Base-by-base conservation (phyloP, 2,329 filamentous ascomycete genomes). In the Endocalyx cinctus region DNA sequence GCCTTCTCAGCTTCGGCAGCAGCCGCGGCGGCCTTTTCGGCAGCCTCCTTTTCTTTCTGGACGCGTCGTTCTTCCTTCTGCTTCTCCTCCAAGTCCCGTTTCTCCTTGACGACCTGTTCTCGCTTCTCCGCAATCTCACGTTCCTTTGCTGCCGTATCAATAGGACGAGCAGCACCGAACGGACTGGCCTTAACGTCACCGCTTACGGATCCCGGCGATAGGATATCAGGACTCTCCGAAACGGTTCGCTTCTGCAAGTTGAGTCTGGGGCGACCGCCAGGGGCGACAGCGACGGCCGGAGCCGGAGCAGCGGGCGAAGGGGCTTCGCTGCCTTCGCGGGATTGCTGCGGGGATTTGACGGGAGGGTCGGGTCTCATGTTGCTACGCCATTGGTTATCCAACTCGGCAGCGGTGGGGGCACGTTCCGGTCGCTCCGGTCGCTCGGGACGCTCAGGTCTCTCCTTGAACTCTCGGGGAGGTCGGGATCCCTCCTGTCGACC, bases 201-300 rank as follows among this genome's bases (percentile, higher is more conserved):
- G 13, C 67, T 50, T n/a, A 62, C 55, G 35, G 69, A 55, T 10
- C 79, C 69, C 16, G 79, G 58, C 4, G 74, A 66, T 20, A 65
- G 45, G 8, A 64, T 53, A 41, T 76, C 74, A 4, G 68, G 55
- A 4, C 69, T 72, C 51, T 94, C 89, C 1, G 89, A 82, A 10
- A 96, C 86, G 4, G 89, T 96, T 48, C 92, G 80, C 75, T 97
- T 97, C 45, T 81, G 68, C 17, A 98, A 77, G 60, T 97, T 92
- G 53, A 98, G 66, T 55, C 77, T 87, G 19, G 92, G 92, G 38
- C 92, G 82, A 34, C 69, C 65, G 35, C 73, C 75, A 15, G 78
- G 74, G 30, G 76, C 70, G 37, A 71, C 67, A 5, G 67, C 64
- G 12, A 66, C 61, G 5, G 70, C 64, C 25, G 64, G 59, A 13